phyloP scores from a whole-genome alignment of 2,329 filamentous ascomycete genomes.

The Fusarium guadeloupense region DNA sequence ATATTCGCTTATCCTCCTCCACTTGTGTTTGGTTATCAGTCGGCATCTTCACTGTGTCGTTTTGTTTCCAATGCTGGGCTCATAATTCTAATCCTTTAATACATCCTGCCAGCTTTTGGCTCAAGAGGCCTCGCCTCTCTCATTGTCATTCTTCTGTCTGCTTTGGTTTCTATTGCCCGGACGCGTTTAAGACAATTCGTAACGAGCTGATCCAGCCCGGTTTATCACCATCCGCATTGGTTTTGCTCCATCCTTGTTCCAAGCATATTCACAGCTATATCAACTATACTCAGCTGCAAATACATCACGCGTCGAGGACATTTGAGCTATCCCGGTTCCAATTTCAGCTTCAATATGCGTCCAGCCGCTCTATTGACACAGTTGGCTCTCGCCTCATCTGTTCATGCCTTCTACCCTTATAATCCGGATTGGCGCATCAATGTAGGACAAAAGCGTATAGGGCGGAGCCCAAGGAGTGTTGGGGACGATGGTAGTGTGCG shows the following conservation, averaged over 20 bases:
- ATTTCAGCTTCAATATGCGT: conserved; percentile 51
- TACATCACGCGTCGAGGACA: neutral
- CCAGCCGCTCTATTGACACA: conserved; percentile 52
- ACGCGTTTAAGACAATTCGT: conserved; percentile 37
- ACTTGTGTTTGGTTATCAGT: conserved; percentile 28
- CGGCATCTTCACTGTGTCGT: conserved; percentile 36
- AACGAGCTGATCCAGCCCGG: conserved; percentile 25
- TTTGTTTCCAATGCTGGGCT: conserved; percentile 39
- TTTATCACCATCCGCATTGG: conserved; percentile 19
- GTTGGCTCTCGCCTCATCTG: conserved; percentile 57
- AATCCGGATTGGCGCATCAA: conserved; percentile 50
- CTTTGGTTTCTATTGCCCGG: conserved; percentile 11
- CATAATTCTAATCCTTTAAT: conserved; percentile 47
- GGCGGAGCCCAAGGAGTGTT: conserved; percentile 39
- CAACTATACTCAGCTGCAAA: conserved; percentile 6
- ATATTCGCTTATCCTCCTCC: conserved; percentile 28
- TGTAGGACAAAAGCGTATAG: conserved; percentile 33
- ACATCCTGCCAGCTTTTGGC: conserved; percentile 28
- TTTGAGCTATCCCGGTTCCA: conserved; percentile 9
- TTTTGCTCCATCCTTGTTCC: conserved; percentile 1
- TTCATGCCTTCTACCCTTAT: conserved; percentile 60
- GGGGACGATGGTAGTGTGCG: conserved; percentile 44
- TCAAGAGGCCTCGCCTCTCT: conserved; percentile 21
- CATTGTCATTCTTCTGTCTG: conserved; percentile 1
- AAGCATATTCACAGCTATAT: conserved; percentile 16